phyloP scores from a whole-genome alignment of 192 early-diverging fungal species.

The Geranomyces variabilis region DNA sequence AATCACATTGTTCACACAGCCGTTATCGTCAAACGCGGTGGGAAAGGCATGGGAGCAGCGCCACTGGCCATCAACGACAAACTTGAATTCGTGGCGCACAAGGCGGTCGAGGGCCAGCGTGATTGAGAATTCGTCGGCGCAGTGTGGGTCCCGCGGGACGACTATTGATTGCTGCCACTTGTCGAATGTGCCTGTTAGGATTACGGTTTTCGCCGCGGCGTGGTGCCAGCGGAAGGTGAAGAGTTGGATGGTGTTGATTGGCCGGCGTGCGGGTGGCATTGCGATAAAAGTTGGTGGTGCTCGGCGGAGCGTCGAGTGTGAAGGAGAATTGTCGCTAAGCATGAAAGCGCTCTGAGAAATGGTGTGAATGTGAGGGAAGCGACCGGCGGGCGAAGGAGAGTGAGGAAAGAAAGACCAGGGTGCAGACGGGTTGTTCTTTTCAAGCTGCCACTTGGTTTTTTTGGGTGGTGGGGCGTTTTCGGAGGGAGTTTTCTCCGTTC shows the following conservation, averaged over 20 bases:
- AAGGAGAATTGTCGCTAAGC: no score
- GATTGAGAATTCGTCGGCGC: slow-evolving; percentile 26
- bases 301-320: slow-evolving; percentile 4
- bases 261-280: not conserved
- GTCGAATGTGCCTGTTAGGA: slow-evolving; percentile 37
- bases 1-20: slow-evolving; percentile 32
- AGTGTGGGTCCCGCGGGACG: slow-evolving; percentile 12
- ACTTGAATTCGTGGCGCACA: slow-evolving; percentile 23
- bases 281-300: slow-evolving; percentile 5
- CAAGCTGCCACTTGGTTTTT: no score
- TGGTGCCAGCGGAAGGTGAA: slow-evolving; percentile 33
- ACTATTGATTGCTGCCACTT: slow-evolving; percentile 24
- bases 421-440: no score
- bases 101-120: slow-evolving; percentile 22
- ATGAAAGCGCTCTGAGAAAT: no score
- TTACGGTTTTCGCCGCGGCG: not conserved
- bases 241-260: slow-evolving; percentile 4
- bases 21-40: slow-evolving; percentile 15
- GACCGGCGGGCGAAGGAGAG: no score
- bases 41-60: slow-evolving; percentile 22
- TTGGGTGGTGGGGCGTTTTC: no score
- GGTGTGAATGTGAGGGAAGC: no score
- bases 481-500: no score
- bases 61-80: slow-evolving; percentile 38
- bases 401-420: no score